Conservation (phyloP, 352 stramenopile species). For the Globisporangium paddicum region DNA sequence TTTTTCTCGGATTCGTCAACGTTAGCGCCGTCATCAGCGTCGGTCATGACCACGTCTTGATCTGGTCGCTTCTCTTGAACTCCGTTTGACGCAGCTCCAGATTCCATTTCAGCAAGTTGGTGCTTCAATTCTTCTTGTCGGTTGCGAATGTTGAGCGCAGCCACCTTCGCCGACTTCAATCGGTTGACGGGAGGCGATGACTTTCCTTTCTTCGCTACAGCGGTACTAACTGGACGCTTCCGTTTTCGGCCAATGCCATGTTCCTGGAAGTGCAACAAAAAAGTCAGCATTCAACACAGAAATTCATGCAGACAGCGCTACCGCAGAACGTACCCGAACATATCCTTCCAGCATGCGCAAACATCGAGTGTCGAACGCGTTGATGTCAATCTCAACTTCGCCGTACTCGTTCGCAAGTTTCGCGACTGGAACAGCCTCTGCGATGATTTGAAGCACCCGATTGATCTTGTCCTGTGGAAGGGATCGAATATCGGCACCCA, state of each 20-base stretch:
- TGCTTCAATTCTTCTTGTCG: constrained; percentile 76
- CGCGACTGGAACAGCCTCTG: constrained; percentile 78
- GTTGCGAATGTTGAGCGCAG: constrained; percentile 68
- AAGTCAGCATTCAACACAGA: constrained; percentile 10
- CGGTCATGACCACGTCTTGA: constrained; percentile 48
- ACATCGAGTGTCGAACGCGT: constrained; percentile 82
- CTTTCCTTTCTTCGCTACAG: constrained; percentile 29
- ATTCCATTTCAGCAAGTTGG: constrained; percentile 71
- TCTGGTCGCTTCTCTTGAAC: constrained; percentile 25
- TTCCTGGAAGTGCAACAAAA: constrained; percentile 44
- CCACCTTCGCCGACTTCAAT: constrained; percentile 79
- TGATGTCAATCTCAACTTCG: constrained; percentile 89
- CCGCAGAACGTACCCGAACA: constrained; percentile 67
- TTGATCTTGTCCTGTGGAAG: constrained; percentile 87
- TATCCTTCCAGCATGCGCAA: constrained; percentile 88
- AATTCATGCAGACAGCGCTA: neutral
- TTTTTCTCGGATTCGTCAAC: constrained; percentile 28
- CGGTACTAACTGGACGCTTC: constrained; percentile 51
- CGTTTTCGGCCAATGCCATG: constrained; percentile 85
- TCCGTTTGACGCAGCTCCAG: constrained; percentile 17
- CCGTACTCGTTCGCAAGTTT: constrained; percentile 82
- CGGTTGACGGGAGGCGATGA: constrained; percentile 57
- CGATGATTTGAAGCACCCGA: constrained; percentile 86
- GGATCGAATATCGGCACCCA: constrained; percentile 77
- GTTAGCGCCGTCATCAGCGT: constrained; percentile 25